phyloP scores from a whole-genome alignment of 2,329 filamentous ascomycete genomes.

The Fusarium sp. region DNA sequence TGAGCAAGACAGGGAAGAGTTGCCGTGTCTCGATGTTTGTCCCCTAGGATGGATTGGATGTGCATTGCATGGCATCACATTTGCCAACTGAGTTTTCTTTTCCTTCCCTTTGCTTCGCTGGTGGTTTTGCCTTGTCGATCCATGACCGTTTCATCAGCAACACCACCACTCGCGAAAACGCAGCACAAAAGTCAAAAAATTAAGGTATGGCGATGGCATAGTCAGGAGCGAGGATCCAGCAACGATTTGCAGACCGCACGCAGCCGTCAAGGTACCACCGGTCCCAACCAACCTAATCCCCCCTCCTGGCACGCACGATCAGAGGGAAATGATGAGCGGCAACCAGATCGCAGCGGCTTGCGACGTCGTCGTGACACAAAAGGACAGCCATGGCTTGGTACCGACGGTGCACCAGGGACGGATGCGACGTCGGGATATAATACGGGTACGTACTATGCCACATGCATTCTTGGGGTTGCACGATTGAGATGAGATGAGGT shows the following conservation, averaged over 20 bases:
- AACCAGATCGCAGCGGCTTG: conserved; percentile 6
- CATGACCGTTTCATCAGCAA: conserved; percentile 1
- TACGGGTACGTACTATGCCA: neutral
- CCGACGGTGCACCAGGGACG: conserved; percentile 20
- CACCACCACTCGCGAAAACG: conserved; percentile 4
- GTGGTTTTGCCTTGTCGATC: neutral
- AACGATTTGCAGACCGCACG: conserved; percentile 3
- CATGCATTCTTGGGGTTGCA: conserved; percentile 14
- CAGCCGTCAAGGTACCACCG: neutral
- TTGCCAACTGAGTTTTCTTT: conserved; percentile 19
- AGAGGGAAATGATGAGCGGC: conserved; percentile 3
- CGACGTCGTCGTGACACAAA: conserved; percentile 25
- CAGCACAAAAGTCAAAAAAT: conserved; percentile 4
- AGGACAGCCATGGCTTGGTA: conserved; percentile 8
- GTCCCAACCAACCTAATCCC: conserved; percentile 2
- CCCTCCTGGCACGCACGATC: neutral
- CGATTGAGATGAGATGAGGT: conserved; percentile 37
- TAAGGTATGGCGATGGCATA: neutral
- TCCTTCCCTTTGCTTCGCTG: neutral
- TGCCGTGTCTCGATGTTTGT: neutral
- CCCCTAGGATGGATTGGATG: neutral
- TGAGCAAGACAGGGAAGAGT: neutral
- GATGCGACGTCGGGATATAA: conserved; percentile 35
- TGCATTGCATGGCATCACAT: conserved; percentile 16
- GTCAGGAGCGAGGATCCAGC: neutral